Evolutionary conservation across 805 yeast genomes (phyloP), one percentile per base, ranked within the genome.

Genomic region (Saccharomyces kudriavzevii): DNA sequence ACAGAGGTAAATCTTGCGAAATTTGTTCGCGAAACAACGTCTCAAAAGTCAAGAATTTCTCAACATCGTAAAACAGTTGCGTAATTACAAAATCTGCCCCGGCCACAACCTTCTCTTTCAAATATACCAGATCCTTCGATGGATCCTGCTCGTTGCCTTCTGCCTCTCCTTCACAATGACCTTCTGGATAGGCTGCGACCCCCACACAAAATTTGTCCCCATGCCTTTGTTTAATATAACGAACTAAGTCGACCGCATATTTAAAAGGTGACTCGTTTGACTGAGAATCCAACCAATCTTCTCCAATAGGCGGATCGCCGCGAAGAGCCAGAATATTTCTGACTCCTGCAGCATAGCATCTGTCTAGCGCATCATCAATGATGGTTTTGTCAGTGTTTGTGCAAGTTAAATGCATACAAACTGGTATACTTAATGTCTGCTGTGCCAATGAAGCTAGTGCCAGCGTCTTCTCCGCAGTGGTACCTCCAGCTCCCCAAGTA

Each of bases 401-500:
- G 71, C 99, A 94, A 0, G 99, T 94, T 68, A 94, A 74, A 69
- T 94, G 99, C 73, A 95, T 77, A 59, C 96, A 91, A 0, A 96
- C 89, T 3, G 97, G 89, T n/a, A 92, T 72, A 2, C 85, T 85
- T 54, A 91, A 75, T 49, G 84, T 89, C 48, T 78, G 72, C 62
- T 87, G 89, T 60, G 95, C 85, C 2, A 87, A 78, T 25, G 81
- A 74, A 0, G 97, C 96, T 54, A 94, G 75, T 47, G 88, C 92
- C 54, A 94, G 70, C 0, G 97, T 88, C 72, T 89, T 90, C 49
- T 81, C 85, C 48, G 92, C 82, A 9, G 97, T 89, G 4, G 96
- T 83, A 2, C 99, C 99, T 45, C 98, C 98, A 4, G 99, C 98
- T 31, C 98, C 99, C 97, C 98, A 94, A 0, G 99, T 94, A 13